A percentile compares a stretch with the other conserved stretches of the same genome.
Evolutionary conservation across 768 basidiomycete genomes (phyloP).

Genomic region (Tylopilus plumbeoviolaceoides): DNA sequence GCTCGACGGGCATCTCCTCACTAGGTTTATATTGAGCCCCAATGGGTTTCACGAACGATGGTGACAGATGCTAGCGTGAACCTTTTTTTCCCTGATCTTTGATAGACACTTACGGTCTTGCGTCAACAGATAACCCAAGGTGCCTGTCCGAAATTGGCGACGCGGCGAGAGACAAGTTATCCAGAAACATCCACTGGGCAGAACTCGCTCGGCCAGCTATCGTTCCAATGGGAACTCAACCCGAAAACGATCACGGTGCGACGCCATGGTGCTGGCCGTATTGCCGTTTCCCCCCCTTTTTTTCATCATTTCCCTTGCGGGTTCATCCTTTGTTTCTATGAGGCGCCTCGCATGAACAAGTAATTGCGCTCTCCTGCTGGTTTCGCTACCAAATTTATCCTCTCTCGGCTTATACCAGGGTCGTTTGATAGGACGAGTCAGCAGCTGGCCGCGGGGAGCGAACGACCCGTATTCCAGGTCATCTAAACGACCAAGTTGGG

Average conservation of each 20-base stretch:
- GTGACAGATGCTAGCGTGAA: background rate
- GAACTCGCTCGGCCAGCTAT: background rate
- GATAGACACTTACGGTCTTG: background rate
- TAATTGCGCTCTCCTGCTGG: background rate
- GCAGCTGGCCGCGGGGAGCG: no score
- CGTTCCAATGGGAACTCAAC: background rate
- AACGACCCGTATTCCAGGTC: no score
- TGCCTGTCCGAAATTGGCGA: no score
- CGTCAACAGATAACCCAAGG: background rate
- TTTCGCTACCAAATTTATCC: background rate
- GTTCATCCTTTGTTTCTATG: background rate
- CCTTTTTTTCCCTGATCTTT: background rate
- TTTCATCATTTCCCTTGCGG: no score
- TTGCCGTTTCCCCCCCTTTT: no score
- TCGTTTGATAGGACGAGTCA: background rate
- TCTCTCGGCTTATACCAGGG: background rate
- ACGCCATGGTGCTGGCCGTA: no score
- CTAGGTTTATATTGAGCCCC: no score
- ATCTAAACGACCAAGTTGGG: constrained; percentile 3
- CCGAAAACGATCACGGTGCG: no score
- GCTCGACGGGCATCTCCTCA: no score
- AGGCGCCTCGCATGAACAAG: background rate
- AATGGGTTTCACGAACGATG: no score
- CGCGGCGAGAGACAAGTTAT: no score
- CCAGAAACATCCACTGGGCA: background rate